phyloP scores from a whole-genome alignment of 2,329 filamentous ascomycete genomes.

The Aspergillus tanneri region DNA sequence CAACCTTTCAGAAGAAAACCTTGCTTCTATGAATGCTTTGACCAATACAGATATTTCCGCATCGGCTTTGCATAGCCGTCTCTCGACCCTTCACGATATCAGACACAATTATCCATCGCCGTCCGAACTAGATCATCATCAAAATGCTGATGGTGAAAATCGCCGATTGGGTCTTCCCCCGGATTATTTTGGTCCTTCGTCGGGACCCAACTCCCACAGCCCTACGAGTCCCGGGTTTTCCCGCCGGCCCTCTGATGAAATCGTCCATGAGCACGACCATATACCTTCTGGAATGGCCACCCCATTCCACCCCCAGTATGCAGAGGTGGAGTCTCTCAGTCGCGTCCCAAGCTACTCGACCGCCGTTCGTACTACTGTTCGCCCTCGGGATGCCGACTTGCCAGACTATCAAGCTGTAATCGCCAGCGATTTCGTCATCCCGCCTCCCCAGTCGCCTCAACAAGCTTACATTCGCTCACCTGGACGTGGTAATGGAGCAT shows the following conservation, averaged over 20 bases:
- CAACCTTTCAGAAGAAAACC: slow-evolving; percentile 76
- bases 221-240: slow-evolving; percentile 41
- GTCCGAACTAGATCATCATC: slow-evolving; percentile 22
- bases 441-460: slow-evolving; percentile 38
- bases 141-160: slow-evolving; percentile 21
- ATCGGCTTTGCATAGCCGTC: slow-evolving; percentile 68
- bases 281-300: slow-evolving; percentile 42
- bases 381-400: slow-evolving; percentile 53
- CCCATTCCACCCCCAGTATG: slow-evolving; percentile 44
- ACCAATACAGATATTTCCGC: slow-evolving; percentile 58
- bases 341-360: slow-evolving; percentile 77
- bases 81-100: slow-evolving; percentile 53
- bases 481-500: slow-evolving; percentile 35
- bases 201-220: slow-evolving; percentile 36
- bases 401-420: slow-evolving; percentile 66
- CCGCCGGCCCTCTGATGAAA: slow-evolving; percentile 49
- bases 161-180: slow-evolving; percentile 28
- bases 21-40: slow-evolving; percentile 59
- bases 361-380: slow-evolving; percentile 65
- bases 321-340: slow-evolving; percentile 64
- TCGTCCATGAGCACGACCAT: slow-evolving; percentile 47
- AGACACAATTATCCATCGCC: slow-evolving; percentile 23
- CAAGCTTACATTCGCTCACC: slow-evolving; percentile 40
- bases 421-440: slow-evolving; percentile 27
- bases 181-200: slow-evolving; percentile 33